Evolutionary conservation across 2,329 filamentous ascomycete genomes (phyloP), one percentile per base, ranked within the genome.

Genomic region (Colletotrichum tofieldiae): DNA sequence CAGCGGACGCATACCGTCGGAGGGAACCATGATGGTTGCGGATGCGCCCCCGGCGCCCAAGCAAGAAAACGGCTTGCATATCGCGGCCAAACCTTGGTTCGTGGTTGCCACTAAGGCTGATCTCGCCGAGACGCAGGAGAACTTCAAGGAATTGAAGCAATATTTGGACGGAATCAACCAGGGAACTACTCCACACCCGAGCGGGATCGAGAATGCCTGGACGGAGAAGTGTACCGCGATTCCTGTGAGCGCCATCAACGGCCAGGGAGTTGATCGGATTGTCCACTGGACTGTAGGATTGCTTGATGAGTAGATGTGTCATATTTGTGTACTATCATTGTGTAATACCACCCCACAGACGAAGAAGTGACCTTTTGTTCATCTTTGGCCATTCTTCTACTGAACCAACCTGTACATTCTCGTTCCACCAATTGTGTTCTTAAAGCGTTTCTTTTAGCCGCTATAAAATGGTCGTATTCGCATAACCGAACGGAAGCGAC

Each of bases 71-170:
- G 86, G 82, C n/a, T 79, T 93, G n/a, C 90, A 93, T 51, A 97
- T 98, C 75, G 93, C 93, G n/a, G 90, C 90, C 43, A 99, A 99
- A 84, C 95, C 96, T 0, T 99, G 96, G 96, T 96, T 97, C 78
- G 95, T 98, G 6, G 91, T 98, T 54, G 96, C 94, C 1, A 98
- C 95, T 26, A 98, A 98, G 83, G 95, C 94, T 0, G 96, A 98
- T 80, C 81, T 97, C 66, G 90, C 92, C 4, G 89, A 88, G 3
- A 97, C 96, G 2, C 89, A 95, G 80, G 88, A 91, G 32, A 97
- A 96, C 79, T 99, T 94, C 80, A 82, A 81, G 45, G 82, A 84
- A 63, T 84, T 99, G 76, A 91, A 91, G 75, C 82, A 83, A 11
- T 98, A 98, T 81, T 83, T 99, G 5, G 86, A 88, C 5, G 84